Evolutionary conservation across 139 green algal genomes (phyloP).

Genomic region (Chlorella sp.): DNA sequence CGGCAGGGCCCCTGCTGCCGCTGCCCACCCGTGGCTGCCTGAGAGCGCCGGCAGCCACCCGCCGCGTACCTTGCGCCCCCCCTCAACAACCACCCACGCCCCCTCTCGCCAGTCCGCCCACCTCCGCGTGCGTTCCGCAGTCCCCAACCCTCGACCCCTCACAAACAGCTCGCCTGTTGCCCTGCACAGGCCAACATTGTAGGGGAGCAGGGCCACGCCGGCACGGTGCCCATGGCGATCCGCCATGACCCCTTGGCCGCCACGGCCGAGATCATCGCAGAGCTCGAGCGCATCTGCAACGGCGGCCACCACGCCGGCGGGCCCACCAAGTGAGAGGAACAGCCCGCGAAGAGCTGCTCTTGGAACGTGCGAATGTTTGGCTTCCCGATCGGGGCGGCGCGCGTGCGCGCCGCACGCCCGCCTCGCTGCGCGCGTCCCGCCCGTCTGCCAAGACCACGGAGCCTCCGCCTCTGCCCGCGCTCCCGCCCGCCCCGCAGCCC

Average conservation of each 20-base stretch:
- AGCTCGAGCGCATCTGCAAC: conserved; percentile 71
- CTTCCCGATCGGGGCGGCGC: neutral
- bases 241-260: conserved; percentile 76
- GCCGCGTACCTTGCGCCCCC: neutral
- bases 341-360: neutral
- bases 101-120: neutral
- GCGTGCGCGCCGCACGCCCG: neutral
- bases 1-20: no score
- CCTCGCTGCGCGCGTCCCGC: neutral
- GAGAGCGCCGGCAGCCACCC: no score
- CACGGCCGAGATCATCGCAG: conserved; percentile 64
- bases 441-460: neutral
- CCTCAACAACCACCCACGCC: neutral
- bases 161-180: neutral
- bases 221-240: conserved; percentile 89
- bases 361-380: neutral
- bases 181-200: no score
- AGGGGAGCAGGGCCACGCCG: conserved; percentile 88
- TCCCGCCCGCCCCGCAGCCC: neutral
- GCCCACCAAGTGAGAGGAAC: conserved; percentile 2
- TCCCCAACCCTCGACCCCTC: neutral
- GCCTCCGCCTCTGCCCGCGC: neutral
- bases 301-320: conserved; percentile 37
- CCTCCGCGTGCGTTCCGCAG: neutral
- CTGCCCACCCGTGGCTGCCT: no score